These are phyloP conservation scores for Diplocarpon rosae DNA, from an alignment of 2,329 filamentous ascomycete genomes.

Conservation along the genomic window DNA sequence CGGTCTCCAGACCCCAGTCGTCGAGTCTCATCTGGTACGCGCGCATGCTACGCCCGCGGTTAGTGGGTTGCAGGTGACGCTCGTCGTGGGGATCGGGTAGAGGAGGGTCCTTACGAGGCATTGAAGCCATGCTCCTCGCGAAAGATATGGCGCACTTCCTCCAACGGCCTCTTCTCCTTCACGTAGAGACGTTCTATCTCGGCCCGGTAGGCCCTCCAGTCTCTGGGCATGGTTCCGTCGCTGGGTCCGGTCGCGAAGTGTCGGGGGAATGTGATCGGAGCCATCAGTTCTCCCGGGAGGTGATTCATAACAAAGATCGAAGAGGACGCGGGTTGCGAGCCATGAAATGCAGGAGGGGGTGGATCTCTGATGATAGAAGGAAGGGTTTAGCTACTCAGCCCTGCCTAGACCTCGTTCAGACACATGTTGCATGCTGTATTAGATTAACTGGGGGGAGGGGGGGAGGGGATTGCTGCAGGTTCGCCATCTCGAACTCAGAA, in stretches of 20 bases:
- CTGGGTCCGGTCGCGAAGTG: not conserved
- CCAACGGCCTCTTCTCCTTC: conserved; percentile 8
- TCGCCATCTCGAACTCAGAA: too few species aligned
- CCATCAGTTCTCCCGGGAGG: not conserved
- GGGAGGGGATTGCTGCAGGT: too few species aligned
- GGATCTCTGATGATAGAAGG: too few species aligned
- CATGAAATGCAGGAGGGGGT: too few species aligned
- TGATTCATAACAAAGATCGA: too few species aligned
- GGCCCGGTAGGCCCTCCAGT: conserved; percentile 12
- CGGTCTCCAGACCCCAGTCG: conserved; percentile 7
- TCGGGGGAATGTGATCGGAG: not conserved
- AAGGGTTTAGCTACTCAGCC: too few species aligned
- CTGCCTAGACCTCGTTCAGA: too few species aligned
- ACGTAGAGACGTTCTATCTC: conserved; percentile 14
- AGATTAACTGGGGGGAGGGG: too few species aligned
- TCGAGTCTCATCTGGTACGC: conserved; percentile 10
- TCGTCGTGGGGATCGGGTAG: too few species aligned
- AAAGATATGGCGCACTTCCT: conserved; percentile 11
- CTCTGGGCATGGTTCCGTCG: conserved; percentile 10
- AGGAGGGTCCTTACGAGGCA: conserved; percentile 12
- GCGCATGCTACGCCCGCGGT: conserved; percentile 4
- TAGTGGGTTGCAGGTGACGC: not conserved
- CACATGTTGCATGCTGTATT: too few species aligned
- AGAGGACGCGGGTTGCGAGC: too few species aligned
- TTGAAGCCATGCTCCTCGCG: conserved; percentile 8